Evolutionary conservation across 2,329 filamentous ascomycete species (phyloP).

Genomic region (Escovopsis sp.): DNA sequence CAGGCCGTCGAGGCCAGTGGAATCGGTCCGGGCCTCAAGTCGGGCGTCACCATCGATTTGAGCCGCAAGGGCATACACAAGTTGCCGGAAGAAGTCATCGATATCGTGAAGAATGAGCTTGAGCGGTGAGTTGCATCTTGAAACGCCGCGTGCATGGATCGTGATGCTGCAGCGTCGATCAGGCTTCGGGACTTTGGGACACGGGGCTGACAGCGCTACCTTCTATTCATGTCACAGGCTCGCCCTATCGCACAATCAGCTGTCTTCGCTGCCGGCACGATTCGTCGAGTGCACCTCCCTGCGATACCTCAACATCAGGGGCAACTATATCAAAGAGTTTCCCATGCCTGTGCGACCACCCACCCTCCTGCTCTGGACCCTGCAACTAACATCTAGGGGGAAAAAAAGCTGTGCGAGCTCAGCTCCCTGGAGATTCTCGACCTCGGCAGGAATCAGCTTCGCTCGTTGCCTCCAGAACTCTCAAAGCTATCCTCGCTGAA

Average conservation of each 20-base stretch:
- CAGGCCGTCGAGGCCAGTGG: slow-evolving; percentile 47
- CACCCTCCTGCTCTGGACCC: neutral
- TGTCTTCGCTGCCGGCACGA: slow-evolving; percentile 52
- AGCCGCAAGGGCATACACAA: slow-evolving; percentile 60
- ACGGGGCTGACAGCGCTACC: slow-evolving; percentile 2
- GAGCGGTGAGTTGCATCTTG: slow-evolving; percentile 41
- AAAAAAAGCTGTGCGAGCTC: slow-evolving; percentile 62
- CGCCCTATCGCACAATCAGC: slow-evolving; percentile 66
- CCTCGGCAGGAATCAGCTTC: slow-evolving; percentile 76
- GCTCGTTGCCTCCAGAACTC: slow-evolving; percentile 63
- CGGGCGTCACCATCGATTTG: slow-evolving; percentile 64
- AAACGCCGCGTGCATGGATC: no score
- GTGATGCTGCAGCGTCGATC: no score
- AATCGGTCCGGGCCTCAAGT: slow-evolving; percentile 45
- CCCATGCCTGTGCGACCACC: slow-evolving; percentile 34
- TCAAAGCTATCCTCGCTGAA: slow-evolving; percentile 71
- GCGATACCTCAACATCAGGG: slow-evolving; percentile 67
- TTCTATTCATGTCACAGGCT: slow-evolving; percentile 35
- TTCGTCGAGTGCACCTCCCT: slow-evolving; percentile 65
- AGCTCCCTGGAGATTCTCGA: slow-evolving; percentile 84
- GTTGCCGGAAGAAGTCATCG: slow-evolving; percentile 59
- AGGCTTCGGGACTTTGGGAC: no score
- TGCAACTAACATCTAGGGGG: slow-evolving; percentile 8
- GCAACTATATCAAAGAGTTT: slow-evolving; percentile 56
- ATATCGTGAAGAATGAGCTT: slow-evolving; percentile 59